These are phyloP conservation scores for Tuber indicum DNA, from an alignment of 495 filamentous ascomycete genomes.

Conservation along the genomic window DNA sequence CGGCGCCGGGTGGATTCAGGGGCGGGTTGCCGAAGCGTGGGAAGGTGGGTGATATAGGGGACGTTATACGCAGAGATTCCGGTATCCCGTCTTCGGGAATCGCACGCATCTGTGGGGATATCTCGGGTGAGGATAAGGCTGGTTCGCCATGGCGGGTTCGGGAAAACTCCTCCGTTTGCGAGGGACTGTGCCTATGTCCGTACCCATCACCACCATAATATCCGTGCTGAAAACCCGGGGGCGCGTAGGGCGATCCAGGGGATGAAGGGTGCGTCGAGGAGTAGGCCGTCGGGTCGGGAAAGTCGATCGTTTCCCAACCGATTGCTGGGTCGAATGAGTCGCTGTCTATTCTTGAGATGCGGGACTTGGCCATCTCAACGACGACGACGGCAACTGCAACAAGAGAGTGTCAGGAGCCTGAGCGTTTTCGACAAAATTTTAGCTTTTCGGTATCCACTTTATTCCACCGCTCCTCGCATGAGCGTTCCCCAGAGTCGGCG, in stretches of 20 bases:
- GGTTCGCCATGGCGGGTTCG: conserved; percentile 13
- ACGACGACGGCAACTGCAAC: neutral
- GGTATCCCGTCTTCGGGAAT: conserved; percentile 16
- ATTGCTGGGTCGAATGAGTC: conserved; percentile 23
- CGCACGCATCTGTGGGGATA: conserved; percentile 17
- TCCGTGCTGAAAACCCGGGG: conserved; percentile 5
- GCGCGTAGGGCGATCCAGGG: conserved; percentile 7
- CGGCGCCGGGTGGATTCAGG: neutral
- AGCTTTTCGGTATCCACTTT: neutral
- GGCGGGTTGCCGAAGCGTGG: neutral
- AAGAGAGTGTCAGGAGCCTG: neutral
- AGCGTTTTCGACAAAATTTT: neutral
- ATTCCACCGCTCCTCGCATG: neutral
- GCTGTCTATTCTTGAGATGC: conserved; percentile 27
- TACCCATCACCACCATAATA: neutral
- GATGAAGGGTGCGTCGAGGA: conserved; percentile 5
- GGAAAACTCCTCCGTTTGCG: conserved; percentile 6
- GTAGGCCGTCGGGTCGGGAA: conserved; percentile 12
- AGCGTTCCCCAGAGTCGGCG: neutral
- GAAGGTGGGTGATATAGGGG: conserved; percentile 17
- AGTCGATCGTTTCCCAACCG: conserved; percentile 22
- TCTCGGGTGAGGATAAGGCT: conserved; percentile 15
- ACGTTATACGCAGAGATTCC: conserved; percentile 11
- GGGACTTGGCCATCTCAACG: conserved; percentile 20
- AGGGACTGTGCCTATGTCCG: neutral